phyloP scores from a whole-genome alignment of 345 rosid genomes.

The Hibiscus mutabilis region DNA sequence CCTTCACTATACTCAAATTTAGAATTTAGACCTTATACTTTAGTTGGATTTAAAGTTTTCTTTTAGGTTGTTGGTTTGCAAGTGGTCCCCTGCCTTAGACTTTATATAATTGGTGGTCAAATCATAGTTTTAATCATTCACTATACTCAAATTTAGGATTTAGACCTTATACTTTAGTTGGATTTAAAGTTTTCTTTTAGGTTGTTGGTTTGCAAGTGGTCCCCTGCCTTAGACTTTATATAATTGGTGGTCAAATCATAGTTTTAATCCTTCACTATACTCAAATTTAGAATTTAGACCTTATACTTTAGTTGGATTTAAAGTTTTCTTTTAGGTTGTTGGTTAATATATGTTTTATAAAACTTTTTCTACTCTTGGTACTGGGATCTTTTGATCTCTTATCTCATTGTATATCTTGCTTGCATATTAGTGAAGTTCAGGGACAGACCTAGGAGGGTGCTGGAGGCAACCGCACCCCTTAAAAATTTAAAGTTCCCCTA shows the following conservation, averaged over 20 bases:
- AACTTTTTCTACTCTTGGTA: too few species aligned
- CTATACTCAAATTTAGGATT: neutral
- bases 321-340: neutral
- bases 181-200: neutral
- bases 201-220: neutral
- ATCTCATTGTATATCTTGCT: too few species aligned
- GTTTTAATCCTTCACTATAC: neutral
- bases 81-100: neutral
- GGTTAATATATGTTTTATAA: too few species aligned
- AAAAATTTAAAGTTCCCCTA: too few species aligned
- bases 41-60: neutral
- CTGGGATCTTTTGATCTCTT: too few species aligned
- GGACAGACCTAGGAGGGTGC: too few species aligned
- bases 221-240: neutral
- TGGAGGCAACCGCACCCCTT: too few species aligned
- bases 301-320: neutral
- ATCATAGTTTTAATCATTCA: neutral
- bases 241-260: neutral
- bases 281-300: neutral
- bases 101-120: neutral
- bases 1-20: neutral
- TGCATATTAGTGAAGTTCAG: too few species aligned
- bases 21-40: neutral
- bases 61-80: neutral
- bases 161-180: neutral